Evolutionary conservation across 768 basidiomycete genomes (phyloP), one percentile per base, ranked within the genome.

Genomic region (Tylopilus balloui): DNA sequence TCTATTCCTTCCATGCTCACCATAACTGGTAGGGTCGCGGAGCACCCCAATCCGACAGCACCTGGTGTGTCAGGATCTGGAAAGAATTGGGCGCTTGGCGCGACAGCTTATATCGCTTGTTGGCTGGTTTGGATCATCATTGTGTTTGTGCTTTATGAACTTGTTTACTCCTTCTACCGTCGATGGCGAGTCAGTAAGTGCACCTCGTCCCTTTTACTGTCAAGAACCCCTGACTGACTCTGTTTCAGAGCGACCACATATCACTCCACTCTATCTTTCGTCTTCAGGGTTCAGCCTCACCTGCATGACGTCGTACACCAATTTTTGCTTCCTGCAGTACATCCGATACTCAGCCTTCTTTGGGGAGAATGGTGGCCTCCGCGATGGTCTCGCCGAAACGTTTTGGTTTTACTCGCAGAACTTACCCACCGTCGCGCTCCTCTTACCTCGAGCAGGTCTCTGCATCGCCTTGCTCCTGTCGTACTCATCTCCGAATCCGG

Each of bases 371-470:
- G 78, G 74, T 47, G 70, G 75, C 57, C 50, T 75, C 49, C 72
- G 73, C 39, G 77, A 82, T 52, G 77, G 77, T 48, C 69, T 92
- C 37, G 86, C 92, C n/a, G 92, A 95, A 69, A 84, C 84, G 13
- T 88, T 78, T 63, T 88, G 82, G 73, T 81, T 81, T 60, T 87
- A 88, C 56, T 82, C 91, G 1, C 92, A 95, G 71, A 91, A 92
- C 61, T 64, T 86, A 29, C 86, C 92, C 5, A 89, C 87, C 0
- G 81, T 93, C 35, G 77, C 81, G 9, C 76, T 91, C n/a, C 77
- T 93, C 35, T 71, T 95, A 17, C 92, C 92, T 21, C 80, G 92
- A 51, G 89, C 89, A 25, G 90, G 81, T 9, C 71, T 95, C 34
- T 76, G 75, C 35, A 68, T 93, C 5, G 83, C 86, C 1, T 66